These are phyloP conservation scores for Sporothrix phasma DNA, from an alignment of 2,329 filamentous ascomycete genomes.

Conservation along the genomic window DNA sequence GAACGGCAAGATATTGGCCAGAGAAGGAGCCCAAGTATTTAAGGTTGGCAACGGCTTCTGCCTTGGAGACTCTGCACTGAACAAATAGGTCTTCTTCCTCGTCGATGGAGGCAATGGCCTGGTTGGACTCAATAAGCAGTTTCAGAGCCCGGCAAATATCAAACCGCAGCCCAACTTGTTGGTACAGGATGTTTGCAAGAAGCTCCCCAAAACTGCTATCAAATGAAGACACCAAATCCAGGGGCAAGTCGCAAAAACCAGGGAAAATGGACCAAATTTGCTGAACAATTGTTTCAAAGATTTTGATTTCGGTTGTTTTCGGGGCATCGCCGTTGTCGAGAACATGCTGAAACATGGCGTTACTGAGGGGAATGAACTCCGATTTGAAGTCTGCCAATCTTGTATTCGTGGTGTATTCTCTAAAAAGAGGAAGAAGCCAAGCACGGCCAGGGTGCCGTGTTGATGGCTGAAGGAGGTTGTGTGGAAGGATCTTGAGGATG, in stretches of 20 bases:
- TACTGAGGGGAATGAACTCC: conserved; percentile 82
- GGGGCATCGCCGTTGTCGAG: conserved; percentile 70
- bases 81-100: conserved; percentile 67
- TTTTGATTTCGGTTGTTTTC: conserved; percentile 94
- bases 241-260: conserved; percentile 85
- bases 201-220: conserved; percentile 85
- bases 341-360: conserved; percentile 80
- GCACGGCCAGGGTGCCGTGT: conserved; percentile 75
- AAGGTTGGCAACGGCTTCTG: conserved; percentile 67
- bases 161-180: conserved; percentile 76
- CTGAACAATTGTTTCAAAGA: conserved; percentile 91
- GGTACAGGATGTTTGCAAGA: conserved; percentile 82
- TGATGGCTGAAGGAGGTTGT: conserved; percentile 72
- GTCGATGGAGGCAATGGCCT: conserved; percentile 60
- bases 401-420: conserved; percentile 85
- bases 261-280: conserved; percentile 92
- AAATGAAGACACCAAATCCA: conserved; percentile 68
- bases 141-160: conserved; percentile 83
- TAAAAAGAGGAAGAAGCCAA: conserved; percentile 86
- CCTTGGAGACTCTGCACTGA: conserved; percentile 68
- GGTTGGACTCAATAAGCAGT: conserved; percentile 83
- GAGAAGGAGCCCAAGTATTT: conserved; percentile 70
- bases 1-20: conserved; percentile 81
- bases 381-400: conserved; percentile 73
- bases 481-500: conserved; percentile 69